These are phyloP conservation scores for Solanum hybrid DNA, from an alignment of 305 asterid species.

Conservation along the genomic window DNA sequence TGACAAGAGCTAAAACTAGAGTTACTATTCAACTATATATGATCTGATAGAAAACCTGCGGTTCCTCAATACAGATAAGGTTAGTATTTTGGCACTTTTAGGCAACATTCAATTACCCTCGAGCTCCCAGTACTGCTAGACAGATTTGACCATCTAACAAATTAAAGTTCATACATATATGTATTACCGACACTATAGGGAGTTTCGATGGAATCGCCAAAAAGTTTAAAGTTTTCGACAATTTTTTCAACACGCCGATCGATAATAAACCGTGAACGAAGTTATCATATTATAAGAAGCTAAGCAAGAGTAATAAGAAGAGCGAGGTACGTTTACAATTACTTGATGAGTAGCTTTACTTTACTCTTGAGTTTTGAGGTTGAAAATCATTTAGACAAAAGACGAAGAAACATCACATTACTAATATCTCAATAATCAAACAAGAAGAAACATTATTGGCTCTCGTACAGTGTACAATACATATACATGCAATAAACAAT, in stretches of 20 bases:
- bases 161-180: not conserved
- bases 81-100: not conserved
- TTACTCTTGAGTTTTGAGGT: not conserved
- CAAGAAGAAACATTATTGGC: conserved; percentile 1
- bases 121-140: not conserved
- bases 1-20: not conserved
- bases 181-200: not conserved
- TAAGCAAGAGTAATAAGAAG: not conserved
- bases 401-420: not conserved
- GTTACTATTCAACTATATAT: not conserved
- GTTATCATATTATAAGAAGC: not conserved
- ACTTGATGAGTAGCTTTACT: not conserved
- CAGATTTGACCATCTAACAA: conserved; percentile 5
- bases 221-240: not conserved
- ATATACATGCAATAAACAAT: not conserved
- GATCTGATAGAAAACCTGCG: not conserved
- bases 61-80: not conserved
- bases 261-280: not conserved
- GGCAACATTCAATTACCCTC: not conserved
- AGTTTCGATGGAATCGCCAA: not conserved
- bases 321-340: not conserved
- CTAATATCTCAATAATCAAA: not conserved
- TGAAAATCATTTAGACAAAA: not conserved
- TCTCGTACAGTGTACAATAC: not conserved
- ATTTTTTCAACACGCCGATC: not conserved